A percentile compares a stretch with the other conserved stretches of the same genome.
Evolutionary conservation across 805 yeast species (phyloP).

Genomic region (Kazachstania taianensis): DNA sequence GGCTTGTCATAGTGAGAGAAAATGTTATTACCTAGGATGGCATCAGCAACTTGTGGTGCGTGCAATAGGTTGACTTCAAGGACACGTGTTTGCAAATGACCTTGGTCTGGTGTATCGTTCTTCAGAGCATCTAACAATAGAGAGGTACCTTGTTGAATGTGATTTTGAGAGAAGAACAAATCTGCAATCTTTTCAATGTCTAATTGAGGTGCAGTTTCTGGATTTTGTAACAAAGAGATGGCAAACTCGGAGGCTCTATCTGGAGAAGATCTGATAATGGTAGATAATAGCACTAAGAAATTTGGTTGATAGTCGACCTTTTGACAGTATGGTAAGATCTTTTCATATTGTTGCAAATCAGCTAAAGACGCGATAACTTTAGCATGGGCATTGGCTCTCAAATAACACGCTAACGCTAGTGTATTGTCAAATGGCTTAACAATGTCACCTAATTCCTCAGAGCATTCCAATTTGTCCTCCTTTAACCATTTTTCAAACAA

Average conservation of each 20-base stretch:
- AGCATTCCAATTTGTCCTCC: constrained; percentile 85
- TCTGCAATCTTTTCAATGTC: constrained; percentile 85
- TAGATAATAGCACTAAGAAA: constrained; percentile 79
- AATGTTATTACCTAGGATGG: constrained; percentile 91
- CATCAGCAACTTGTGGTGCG: constrained; percentile 99
- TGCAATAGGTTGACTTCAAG: constrained; percentile 86
- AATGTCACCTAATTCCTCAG: constrained; percentile 97
- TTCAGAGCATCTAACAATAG: constrained; percentile 90
- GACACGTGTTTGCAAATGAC: constrained; percentile 88
- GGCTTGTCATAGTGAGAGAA: constrained; percentile 93
- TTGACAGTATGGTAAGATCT: constrained; percentile 87
- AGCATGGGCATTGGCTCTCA: constrained; percentile 70
- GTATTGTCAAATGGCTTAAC: constrained; percentile 81
- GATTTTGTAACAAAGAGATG: constrained; percentile 61
- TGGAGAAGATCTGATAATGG: constrained; percentile 86
- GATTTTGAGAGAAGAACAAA: constrained; percentile 87
- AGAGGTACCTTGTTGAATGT: constrained; percentile 96
- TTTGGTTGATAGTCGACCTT: constrained; percentile 85
- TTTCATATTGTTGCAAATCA: constrained; percentile 92
- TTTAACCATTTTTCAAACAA: constrained; percentile 92
- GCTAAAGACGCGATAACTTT: constrained; percentile 90
- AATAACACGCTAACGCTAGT: constrained; percentile 82
- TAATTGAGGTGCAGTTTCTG: constrained; percentile 47
- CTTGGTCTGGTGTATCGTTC: constrained; percentile 88
- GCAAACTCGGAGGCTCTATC: constrained; percentile 98